phyloP scores from a whole-genome alignment of 2,329 filamentous ascomycete species.

The Aspergillus pseudoviridinutans region DNA sequence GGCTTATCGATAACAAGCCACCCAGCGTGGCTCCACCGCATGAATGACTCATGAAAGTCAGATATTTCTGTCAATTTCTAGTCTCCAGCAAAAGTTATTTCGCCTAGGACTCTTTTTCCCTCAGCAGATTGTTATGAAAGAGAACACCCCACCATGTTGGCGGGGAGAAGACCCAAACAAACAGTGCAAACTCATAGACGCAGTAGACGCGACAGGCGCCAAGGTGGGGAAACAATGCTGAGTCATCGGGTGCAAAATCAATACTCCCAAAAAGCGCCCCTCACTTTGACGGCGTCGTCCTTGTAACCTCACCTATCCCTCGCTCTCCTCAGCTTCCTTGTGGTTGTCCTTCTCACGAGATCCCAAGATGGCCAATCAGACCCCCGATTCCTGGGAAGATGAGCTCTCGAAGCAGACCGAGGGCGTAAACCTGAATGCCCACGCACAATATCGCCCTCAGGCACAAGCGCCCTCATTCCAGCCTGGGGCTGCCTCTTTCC shows the following conservation, averaged over 20 bases:
- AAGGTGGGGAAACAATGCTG: constrained; percentile 17
- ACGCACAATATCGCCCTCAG: constrained; percentile 48
- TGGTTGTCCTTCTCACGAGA: constrained; percentile 11
- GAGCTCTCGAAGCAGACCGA: constrained; percentile 75
- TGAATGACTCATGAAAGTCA: neutral
- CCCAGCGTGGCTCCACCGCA: constrained; percentile 7
- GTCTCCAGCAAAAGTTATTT: neutral
- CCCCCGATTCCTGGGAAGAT: constrained; percentile 90
- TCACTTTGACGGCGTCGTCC: constrained; percentile 15
- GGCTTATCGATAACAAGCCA: constrained; percentile 23
- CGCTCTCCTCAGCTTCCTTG: constrained; percentile 6
- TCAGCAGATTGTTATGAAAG: neutral
- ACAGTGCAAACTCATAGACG: constrained; percentile 5
- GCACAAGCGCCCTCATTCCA: constrained; percentile 56
- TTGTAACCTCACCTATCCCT: constrained; percentile 1
- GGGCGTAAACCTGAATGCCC: constrained; percentile 69
- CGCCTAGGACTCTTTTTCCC: neutral
- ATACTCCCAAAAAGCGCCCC: constrained; percentile 19
- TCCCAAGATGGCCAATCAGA: constrained; percentile 67
- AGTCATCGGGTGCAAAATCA: constrained; percentile 30
- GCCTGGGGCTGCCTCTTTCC: constrained; percentile 61
- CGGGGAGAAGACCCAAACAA: neutral
- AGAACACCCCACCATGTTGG: neutral
- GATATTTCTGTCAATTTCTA: neutral
- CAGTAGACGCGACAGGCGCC: constrained; percentile 11